Base-by-base conservation (phyloP, 2,329 filamentous ascomycete genomes). In the Pyrenochaeta sp. region DNA sequence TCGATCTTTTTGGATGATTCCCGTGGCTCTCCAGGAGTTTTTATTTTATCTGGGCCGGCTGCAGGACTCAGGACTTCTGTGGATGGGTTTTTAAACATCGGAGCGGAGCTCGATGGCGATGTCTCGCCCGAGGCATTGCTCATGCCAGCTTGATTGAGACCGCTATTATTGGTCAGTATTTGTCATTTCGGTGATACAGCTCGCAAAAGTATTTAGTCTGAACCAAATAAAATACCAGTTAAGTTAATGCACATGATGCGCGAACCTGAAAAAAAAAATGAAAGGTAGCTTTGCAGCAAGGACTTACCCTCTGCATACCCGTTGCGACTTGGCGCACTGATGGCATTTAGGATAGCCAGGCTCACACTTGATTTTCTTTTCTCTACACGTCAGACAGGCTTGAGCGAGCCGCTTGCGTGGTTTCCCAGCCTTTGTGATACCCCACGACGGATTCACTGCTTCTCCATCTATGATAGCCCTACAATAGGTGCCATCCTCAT, bases 301-400 rank as follows among this genome's bases (percentile, higher is more conserved):
- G 18, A 75, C 74, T 71, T 64, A 75, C 73, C 90, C 90, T 76
- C 89, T 89, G 84, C 93, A 97, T 15, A 89, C 82, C 42, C 91
- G 85, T 50, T 92, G 91, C 70, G 94, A 94, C 78, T 96, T 97
- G 72, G 95, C 90, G 74, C 93, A 97, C 77, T 97, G 92, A 48
- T 93, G 85, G 67, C 93, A 97, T 64, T 91, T 92, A 33, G 90
- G 90, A 61, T 87, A 89, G 65, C 93, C 92, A 1, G 92, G 93
- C 61, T 97, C 92, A 70, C 93, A 97, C 76, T 96, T 97, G 79
- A 97, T 96, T 82, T 97, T 97, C 86, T 97, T 97, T 78, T 97
- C 92, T 45, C 93, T 86, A 74, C 93, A 97, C 11, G 92, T 95
- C 53, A 96, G 83, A 71, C 93, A 97, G n/a, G 92, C 92, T 73